Base-by-base conservation (phyloP, 1,284 basidiomycete genomes). In the Apiotrichum veenhuisii region DNA sequence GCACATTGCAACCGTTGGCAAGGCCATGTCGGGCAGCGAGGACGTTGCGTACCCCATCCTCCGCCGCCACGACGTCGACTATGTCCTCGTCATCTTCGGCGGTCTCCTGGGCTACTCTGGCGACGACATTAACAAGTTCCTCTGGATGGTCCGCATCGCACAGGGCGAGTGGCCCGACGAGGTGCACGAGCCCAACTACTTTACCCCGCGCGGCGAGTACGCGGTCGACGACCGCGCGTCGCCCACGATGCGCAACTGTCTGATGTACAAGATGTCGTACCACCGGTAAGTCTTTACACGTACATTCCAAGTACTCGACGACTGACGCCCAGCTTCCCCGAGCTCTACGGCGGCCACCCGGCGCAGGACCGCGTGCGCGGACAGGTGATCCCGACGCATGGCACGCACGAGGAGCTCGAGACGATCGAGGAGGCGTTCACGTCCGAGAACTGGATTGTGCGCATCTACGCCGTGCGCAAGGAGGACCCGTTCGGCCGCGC, bases 81-180 rank as follows among this genome's bases (percentile, higher is more conserved):
- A 99, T 72, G 87, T 99, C 46, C 86, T 99, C 54, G 83, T 98
- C 78, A 97, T 99, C 78, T 98, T 98, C 75, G 95, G 96, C 50
- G 95, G 93, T 36, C 81, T 99, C 44, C 82, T 98, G 54, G 96
- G 95, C 18, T 99, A 97, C 79, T 94, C 91, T 23, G 96, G 96
- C 17, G 96, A 99, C 77, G 96, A 99, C 75, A 91, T 99, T 80
- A 99, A 99, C 85, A 99, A 98, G 80, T 99, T 96, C 83, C 79
- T 99, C 56, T 96, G 91, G 91, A 95, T 95, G 92, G 89, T 98
- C 61, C 86, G 96, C 57, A 98, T 98, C 70, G 89, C 96, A 2
- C 92, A 97, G 72, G 95, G 96, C 57, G 89, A 97, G 49, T 99
- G 96, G 96, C 96, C 96, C 1, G 91, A 98, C 51, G 96, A 98